phyloP scores from a whole-genome alignment of 805 yeast genomes.

The Cyberlindnera galapagoensis region DNA sequence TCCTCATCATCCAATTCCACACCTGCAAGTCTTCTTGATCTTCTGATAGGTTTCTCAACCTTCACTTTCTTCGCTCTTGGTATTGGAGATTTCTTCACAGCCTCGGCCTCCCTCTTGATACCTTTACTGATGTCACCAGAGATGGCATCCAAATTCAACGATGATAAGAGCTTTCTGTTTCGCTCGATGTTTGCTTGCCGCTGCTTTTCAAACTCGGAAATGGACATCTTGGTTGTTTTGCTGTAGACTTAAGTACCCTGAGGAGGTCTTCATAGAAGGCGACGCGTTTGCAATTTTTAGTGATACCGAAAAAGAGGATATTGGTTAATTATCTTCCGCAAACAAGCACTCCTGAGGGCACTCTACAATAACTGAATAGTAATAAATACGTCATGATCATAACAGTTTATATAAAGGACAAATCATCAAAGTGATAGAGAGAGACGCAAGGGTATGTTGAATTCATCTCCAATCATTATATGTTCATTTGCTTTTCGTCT shows the following conservation, averaged over 20 bases:
- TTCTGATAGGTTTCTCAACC: slow-evolving; percentile 49
- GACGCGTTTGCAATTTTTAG: too few species aligned
- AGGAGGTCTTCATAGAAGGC: background rate
- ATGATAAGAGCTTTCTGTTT: slow-evolving; percentile 66
- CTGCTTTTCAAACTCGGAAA: slow-evolving; percentile 65
- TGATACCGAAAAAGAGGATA: too few species aligned
- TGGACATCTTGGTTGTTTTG: slow-evolving; percentile 4
- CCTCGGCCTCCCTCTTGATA: slow-evolving; percentile 29
- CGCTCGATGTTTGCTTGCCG: slow-evolving; percentile 77
- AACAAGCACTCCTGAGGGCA: too few species aligned
- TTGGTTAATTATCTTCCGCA: too few species aligned
- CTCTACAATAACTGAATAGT: too few species aligned
- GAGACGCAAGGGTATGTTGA: too few species aligned
- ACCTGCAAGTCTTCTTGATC: slow-evolving; percentile 78
- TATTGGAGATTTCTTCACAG: slow-evolving; percentile 15
- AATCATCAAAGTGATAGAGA: too few species aligned
- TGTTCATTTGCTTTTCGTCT: too few species aligned
- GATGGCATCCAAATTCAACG: slow-evolving; percentile 59
- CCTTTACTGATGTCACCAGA: slow-evolving; percentile 48
- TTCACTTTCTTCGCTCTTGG: slow-evolving; percentile 19
- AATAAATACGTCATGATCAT: too few species aligned
- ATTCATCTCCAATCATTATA: too few species aligned
- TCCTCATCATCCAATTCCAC: slow-evolving; percentile 48
- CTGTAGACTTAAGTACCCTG: too few species aligned
- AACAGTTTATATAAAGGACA: too few species aligned